phyloP scores from a whole-genome alignment of 208 protist genomes.

The Trypanosoma congolense region DNA sequence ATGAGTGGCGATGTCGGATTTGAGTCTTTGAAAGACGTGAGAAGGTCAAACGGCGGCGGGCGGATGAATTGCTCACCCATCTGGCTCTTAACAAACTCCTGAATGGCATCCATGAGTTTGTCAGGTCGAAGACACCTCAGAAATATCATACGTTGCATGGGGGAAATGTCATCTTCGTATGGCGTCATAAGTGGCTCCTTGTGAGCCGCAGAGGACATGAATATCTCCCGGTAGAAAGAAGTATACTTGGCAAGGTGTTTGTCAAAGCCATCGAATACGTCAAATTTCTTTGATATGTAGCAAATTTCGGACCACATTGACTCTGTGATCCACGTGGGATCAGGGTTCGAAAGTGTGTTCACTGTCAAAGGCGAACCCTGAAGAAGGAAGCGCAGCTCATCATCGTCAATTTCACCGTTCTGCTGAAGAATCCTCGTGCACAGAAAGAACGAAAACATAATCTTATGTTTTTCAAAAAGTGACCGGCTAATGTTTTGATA shows the following conservation, averaged over 20 bases:
- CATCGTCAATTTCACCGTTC: slow-evolving; percentile 51
- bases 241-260: slow-evolving; percentile 70
- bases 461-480: slow-evolving; percentile 94
- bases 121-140: slow-evolving; percentile 95
- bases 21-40: slow-evolving; percentile 92
- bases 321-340: slow-evolving; percentile 91
- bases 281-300: slow-evolving; percentile 77
- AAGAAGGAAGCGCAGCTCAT: slow-evolving; percentile 91
- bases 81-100: slow-evolving; percentile 90
- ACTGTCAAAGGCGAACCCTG: slow-evolving; percentile 78
- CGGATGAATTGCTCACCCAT: slow-evolving; percentile 94
- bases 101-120: slow-evolving; percentile 94
- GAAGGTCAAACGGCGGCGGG: slow-evolving; percentile 95
- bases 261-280: slow-evolving; percentile 85
- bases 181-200: slow-evolving; percentile 62
- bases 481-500: slow-evolving; percentile 95
- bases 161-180: slow-evolving; percentile 79
- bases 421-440: slow-evolving; percentile 88
- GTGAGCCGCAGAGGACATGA: slow-evolving; percentile 90
- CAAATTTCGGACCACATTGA: slow-evolving; percentile 92
- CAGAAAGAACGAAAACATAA: slow-evolving; percentile 94
- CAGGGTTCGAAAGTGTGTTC: slow-evolving; percentile 75
- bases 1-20: slow-evolving; percentile 92
- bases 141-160: slow-evolving; percentile 95
- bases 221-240: slow-evolving; percentile 81